Evolutionary conservation across 345 rosid species (phyloP), one percentile per base, ranked within the genome.

Genomic region (Microcos paniculata): DNA sequence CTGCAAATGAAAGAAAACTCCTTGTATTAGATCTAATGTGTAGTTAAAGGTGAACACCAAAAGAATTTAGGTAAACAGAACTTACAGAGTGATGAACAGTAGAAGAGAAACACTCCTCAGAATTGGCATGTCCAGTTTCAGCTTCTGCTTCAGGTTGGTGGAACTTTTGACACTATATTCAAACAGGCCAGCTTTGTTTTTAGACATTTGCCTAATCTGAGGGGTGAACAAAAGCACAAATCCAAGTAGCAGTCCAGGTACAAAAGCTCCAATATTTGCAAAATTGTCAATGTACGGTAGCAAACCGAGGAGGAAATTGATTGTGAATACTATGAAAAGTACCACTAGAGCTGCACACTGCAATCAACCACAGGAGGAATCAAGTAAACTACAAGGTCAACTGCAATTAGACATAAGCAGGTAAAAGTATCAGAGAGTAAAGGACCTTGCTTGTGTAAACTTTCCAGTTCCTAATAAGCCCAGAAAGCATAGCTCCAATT

Each of bases 191-290:
- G 80, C 80, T 77, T 88, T 89, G 62, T 82, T 86, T 65, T 80
- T 85, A 66, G 84, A 69, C 57, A 72, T 33, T 64, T 87, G 85
- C 66, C 86, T 82, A 14, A 80, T 74, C 73, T 82, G 88, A 79
- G 97, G 98, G 30, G 88, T 82, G 81, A 84, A 87, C 49, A 92
- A 40, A 76, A 93, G 83, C 57, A 79, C 88, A 62, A 92, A 80
- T 42, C 99, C 99, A 51, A 94, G 93, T 51, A 92, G 88, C 51
- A 86, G 56, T 69, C 98, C 98, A 19, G 97, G 87, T 53, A 90
- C 51, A 76, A 95, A 82, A 53, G 97, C 97, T 24, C 95, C 99
- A 61, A 89, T 84, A 81, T 82, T 91, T 18, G 97, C 84, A 69
- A 90, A 92, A 72, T 90, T 95, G 85, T 83, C 90, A 40, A 86